These are phyloP conservation scores for Geotrichum carabidarum DNA, from an alignment of 1,139 yeast species.

Conservation along the genomic window DNA sequence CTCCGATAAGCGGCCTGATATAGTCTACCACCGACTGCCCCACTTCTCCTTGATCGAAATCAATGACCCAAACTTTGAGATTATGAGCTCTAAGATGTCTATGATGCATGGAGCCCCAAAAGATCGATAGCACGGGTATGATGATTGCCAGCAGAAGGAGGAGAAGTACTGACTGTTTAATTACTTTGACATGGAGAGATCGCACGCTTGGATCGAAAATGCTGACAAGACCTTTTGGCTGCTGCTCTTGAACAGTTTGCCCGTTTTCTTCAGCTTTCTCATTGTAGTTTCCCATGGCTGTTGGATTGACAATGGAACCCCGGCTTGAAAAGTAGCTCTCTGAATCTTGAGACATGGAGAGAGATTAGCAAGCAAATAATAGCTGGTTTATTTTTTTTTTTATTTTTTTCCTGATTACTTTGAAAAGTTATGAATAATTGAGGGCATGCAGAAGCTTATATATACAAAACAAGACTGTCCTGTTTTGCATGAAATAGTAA, in stretches of 20 bases:
- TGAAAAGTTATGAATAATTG: too few relatives aligned
- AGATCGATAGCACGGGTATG: conserved; percentile 44
- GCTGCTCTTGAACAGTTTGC: neutral
- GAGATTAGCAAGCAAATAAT: too few relatives aligned
- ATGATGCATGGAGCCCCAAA: conserved; percentile 56
- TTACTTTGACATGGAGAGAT: neutral
- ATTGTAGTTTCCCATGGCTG: neutral
- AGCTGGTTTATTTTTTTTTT: too few relatives aligned
- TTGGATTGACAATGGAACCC: neutral
- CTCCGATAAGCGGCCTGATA: conserved; percentile 50
- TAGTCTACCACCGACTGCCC: conserved; percentile 52
- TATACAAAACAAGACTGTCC: too few relatives aligned
- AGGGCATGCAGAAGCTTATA: too few relatives aligned
- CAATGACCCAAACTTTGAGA: conserved; percentile 45
- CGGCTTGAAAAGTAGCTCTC: neutral
- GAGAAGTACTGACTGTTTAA: neutral
- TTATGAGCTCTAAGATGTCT: conserved; percentile 41
- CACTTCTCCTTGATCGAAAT: conserved; percentile 40
- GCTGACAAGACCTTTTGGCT: conserved; percentile 1
- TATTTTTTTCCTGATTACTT: too few relatives aligned
- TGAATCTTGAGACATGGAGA: too few relatives aligned
- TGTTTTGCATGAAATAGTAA: too few relatives aligned
- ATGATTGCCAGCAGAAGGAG: conserved; percentile 16
- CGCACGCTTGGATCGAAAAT: conserved; percentile 5
- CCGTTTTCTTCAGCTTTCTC: neutral